These are phyloP conservation scores for Clarireedia paspali DNA, from an alignment of 2,329 filamentous ascomycete genomes.

Conservation along the genomic window DNA sequence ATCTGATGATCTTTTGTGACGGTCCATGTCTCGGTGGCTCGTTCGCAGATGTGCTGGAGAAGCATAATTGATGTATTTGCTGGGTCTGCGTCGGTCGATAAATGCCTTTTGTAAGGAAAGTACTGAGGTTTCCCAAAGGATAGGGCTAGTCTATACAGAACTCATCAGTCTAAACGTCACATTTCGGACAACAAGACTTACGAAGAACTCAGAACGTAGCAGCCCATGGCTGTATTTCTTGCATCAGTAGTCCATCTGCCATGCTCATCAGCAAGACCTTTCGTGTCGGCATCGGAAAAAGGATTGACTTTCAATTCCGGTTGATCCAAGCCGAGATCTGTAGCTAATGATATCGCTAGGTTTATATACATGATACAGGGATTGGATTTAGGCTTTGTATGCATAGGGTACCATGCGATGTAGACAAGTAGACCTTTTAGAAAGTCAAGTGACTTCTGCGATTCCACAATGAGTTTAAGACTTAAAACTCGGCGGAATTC, in stretches of 20 bases:
- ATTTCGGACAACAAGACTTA: constrained; percentile 11
- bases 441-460: constrained; percentile 49
- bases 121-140: constrained; percentile 23
- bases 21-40: constrained; percentile 10
- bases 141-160: constrained; percentile 6
- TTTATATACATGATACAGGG: constrained; percentile 27
- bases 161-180: not conserved
- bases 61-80: constrained; percentile 11
- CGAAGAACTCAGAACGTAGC: constrained; percentile 27
- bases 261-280: constrained; percentile 15
- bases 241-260: constrained; percentile 20
- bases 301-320: constrained; percentile 16
- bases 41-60: constrained; percentile 17
- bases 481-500: constrained; percentile 26
- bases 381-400: constrained; percentile 24
- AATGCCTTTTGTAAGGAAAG: constrained; percentile 19
- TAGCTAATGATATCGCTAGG: constrained; percentile 27
- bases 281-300: constrained; percentile 15
- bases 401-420: constrained; percentile 43
- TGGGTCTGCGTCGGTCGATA: constrained; percentile 13
- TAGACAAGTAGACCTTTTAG: constrained; percentile 53
- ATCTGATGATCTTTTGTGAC: constrained; percentile 9
- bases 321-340: constrained; percentile 27
- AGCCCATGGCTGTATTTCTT: constrained; percentile 24
- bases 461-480: constrained; percentile 39